phyloP scores from a whole-genome alignment of 2,329 filamentous ascomycete species.

The Mycogone perniciosa region DNA sequence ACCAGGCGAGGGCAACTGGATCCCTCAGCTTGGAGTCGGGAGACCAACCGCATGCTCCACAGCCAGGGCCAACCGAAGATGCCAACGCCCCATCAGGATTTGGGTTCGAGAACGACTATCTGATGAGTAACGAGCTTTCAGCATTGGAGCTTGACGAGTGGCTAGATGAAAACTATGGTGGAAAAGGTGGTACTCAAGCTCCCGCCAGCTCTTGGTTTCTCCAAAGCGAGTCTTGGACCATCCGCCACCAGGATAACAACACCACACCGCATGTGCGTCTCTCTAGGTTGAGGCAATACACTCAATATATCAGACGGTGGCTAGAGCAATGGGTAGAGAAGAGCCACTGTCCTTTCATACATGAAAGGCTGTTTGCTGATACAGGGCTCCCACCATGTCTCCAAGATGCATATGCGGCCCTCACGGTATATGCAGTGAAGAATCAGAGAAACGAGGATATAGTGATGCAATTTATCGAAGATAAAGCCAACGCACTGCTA shows the following conservation, averaged over 20 bases:
- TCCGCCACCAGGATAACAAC: constrained; percentile 1
- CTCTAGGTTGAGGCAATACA: constrained; percentile 21
- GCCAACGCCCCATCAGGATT: background rate
- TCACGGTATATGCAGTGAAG: constrained; percentile 21
- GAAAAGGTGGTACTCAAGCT: background rate
- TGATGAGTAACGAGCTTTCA: no score
- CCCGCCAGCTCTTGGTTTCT: constrained; percentile 14
- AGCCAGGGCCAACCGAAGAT: no score
- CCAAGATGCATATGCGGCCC: constrained; percentile 23
- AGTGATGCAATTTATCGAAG: constrained; percentile 21
- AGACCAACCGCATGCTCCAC: no score
- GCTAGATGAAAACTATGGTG: background rate
- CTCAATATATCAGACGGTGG: constrained; percentile 19
- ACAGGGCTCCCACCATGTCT: constrained; percentile 19
- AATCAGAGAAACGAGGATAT: constrained; percentile 20
- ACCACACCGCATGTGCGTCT: constrained; percentile 3
- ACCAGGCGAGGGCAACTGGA: no score
- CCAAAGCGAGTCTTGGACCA: constrained; percentile 16
- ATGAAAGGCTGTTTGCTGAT: constrained; percentile 21
- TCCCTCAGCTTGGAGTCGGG: no score
- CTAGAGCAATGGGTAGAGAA: constrained; percentile 21
- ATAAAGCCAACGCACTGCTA: constrained; percentile 13
- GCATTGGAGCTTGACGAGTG: background rate
- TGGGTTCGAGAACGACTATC: background rate
- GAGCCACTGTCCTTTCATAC: constrained; percentile 23